Base-by-base conservation (phyloP, 805 yeast species). In the Wickerhamiella cacticola region DNA sequence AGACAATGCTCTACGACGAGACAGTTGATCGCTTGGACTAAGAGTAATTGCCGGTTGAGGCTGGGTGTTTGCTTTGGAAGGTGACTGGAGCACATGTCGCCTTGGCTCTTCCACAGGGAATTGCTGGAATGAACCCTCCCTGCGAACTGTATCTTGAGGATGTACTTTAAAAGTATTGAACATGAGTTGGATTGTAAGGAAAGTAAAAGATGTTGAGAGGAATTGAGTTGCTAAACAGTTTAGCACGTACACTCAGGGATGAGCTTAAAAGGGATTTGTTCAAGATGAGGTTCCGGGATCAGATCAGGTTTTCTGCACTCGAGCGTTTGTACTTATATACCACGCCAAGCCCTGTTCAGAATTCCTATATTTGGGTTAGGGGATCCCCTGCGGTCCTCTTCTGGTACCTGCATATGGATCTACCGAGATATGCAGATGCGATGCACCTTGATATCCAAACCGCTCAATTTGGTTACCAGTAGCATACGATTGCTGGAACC, bases 141-240 rank as follows among this genome's bases (percentile, higher is more conserved):
- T 25, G 35, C 34, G 33, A 19, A 44, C 41, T 16, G 40, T 26
- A 16, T 44, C 47, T 18, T 44, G 47, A 19, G 47, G 47, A 28
- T 35, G 41, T 16, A 44, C 47, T 26, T 44, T 44, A 16, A 44
- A 34, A 7, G 38, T 44, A 29, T 44, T 44, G 41, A 34, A 44
- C 47, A 44, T 44, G 36, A 31, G 36, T 13, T 31, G 36, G 36
- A 5, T 7, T 25, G 10, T 25, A 25, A 25, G 28, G 28, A 25
- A 25, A 25, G 28, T 25, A 25, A 25, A 10, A 10, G 10, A 25
- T 25, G 9, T 25, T 18, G 16, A 29, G n/a, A 19, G 36, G n/a
- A 31, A 15, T 18, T 31, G 31, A 26, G 31, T 9, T 26, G 12
- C 12, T 13, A 9, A 9, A 26, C 31, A 9, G 31, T 9, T 13